These are phyloP conservation scores for Penicillium nucicola DNA, from an alignment of 495 filamentous ascomycete species.

Conservation along the genomic window DNA sequence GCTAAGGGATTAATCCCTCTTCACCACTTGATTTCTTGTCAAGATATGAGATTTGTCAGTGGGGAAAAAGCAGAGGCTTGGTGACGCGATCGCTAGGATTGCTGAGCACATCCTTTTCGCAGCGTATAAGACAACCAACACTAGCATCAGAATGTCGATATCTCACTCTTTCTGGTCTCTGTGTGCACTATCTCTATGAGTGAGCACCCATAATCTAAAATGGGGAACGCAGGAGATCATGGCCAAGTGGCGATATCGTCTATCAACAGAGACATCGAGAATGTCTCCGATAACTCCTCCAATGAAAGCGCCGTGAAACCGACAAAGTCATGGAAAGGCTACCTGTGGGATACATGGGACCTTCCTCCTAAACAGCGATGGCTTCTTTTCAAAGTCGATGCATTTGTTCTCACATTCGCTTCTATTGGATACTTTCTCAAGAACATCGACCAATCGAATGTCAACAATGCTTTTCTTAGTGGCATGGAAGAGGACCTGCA, in stretches of 20 bases:
- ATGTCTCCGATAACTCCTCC: background rate
- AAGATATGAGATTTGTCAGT: background rate
- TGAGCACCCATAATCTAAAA: background rate
- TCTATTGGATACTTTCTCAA: slow-evolving; percentile 52
- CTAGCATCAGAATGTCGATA: background rate
- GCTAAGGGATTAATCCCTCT: background rate
- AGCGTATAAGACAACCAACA: background rate
- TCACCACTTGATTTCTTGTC: background rate
- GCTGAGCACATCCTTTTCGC: background rate
- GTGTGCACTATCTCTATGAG: no score
- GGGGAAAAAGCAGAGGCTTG: background rate
- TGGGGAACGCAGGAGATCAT: background rate
- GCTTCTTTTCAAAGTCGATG: slow-evolving; percentile 55
- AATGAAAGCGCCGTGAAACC: background rate
- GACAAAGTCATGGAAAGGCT: slow-evolving; percentile 26
- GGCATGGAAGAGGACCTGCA: slow-evolving; percentile 40
- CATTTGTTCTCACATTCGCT: slow-evolving; percentile 47
- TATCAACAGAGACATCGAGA: background rate
- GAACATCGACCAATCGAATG: slow-evolving; percentile 48
- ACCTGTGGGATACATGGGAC: slow-evolving; percentile 54
- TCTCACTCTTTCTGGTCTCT: no score
- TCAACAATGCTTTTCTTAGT: slow-evolving; percentile 47
- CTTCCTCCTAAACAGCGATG: slow-evolving; percentile 50
- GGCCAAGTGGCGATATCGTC: background rate
- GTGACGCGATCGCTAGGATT: background rate